Conservation (phyloP, 2,329 filamentous ascomycete genomes). For the Phaeosphaeriaceae sp. region DNA sequence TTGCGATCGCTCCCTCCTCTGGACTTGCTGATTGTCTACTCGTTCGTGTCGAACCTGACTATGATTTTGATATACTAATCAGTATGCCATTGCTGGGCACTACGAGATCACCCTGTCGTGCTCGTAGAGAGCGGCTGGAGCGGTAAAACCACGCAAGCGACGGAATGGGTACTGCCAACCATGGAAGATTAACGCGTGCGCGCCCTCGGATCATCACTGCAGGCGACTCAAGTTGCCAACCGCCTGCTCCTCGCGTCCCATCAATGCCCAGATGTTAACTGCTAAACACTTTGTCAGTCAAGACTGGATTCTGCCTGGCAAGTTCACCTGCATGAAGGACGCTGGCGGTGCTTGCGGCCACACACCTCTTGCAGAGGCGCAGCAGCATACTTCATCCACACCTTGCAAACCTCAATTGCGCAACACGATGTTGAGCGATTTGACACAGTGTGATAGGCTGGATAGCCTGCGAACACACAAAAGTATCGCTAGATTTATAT, state of each 20-base stretch:
- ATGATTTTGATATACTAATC: too few species aligned
- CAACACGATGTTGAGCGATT: background rate
- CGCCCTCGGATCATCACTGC: background rate
- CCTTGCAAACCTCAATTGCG: background rate
- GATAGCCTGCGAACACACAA: background rate
- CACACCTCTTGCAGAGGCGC: constrained; percentile 7
- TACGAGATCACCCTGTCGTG: background rate
- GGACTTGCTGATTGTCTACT: background rate
- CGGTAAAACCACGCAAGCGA: background rate
- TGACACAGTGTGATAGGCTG: background rate
- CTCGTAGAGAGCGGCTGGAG: background rate
- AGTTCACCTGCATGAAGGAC: constrained; percentile 8
- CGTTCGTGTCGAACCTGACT: background rate
- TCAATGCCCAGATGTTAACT: background rate
- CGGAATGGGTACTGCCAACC: background rate
- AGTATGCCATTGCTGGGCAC: too few species aligned
- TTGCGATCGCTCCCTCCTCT: too few species aligned
- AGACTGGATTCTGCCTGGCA: constrained; percentile 1
- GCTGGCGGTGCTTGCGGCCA: background rate
- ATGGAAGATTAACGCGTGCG: background rate
- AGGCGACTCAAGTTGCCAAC: background rate
- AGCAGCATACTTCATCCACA: constrained; percentile 9
- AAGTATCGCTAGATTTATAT: background rate
- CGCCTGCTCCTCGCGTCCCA: background rate
- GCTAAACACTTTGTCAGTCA: background rate